Conservation (phyloP, 805 yeast genomes). For the Isabelozyma pseudorhagii region DNA sequence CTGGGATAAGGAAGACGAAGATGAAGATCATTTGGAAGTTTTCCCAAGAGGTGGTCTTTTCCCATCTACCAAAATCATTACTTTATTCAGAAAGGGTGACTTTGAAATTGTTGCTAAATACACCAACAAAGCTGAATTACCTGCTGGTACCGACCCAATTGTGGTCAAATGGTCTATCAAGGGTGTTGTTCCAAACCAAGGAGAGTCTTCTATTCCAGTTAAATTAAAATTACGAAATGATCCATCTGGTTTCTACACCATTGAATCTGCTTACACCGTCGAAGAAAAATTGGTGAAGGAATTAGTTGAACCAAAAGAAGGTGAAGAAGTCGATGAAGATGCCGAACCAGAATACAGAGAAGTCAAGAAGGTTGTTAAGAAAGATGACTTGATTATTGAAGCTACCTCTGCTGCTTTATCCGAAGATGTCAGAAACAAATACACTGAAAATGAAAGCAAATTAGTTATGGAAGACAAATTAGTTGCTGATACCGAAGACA, state of each 20-base stretch:
- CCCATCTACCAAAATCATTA: slow-evolving; percentile 95
- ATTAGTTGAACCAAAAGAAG: slow-evolving; percentile 57
- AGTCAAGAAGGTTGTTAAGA: slow-evolving; percentile 92
- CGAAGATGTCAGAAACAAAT: slow-evolving; percentile 50
- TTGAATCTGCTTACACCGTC: slow-evolving; percentile 92
- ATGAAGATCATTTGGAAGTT: slow-evolving; percentile 88
- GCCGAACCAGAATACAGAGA: slow-evolving; percentile 83
- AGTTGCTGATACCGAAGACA: slow-evolving; percentile 98
- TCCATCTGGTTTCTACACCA: slow-evolving; percentile 91
- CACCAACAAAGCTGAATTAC: slow-evolving; percentile 71
- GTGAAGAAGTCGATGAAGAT: slow-evolving; percentile 51
- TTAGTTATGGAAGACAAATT: slow-evolving; percentile 89
- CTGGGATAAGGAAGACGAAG: slow-evolving; percentile 95
- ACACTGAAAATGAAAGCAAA: slow-evolving; percentile 79
- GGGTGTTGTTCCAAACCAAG: slow-evolving; percentile 80
- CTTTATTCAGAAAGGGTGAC: slow-evolving; percentile 87
- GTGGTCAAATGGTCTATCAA: slow-evolving; percentile 83
- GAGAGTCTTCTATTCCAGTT: slow-evolving; percentile 74
- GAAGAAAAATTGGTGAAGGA: slow-evolving; percentile 90
- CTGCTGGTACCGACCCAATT: slow-evolving; percentile 59
- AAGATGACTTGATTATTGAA: slow-evolving; percentile 66
- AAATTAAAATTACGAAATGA: slow-evolving; percentile 96
- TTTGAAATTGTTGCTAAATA: slow-evolving; percentile 83
- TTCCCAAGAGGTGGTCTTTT: slow-evolving; percentile 90
- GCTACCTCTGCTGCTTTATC: slow-evolving; percentile 63